phyloP scores from a whole-genome alignment of 345 rosid species.

The Brassica juncea region DNA sequence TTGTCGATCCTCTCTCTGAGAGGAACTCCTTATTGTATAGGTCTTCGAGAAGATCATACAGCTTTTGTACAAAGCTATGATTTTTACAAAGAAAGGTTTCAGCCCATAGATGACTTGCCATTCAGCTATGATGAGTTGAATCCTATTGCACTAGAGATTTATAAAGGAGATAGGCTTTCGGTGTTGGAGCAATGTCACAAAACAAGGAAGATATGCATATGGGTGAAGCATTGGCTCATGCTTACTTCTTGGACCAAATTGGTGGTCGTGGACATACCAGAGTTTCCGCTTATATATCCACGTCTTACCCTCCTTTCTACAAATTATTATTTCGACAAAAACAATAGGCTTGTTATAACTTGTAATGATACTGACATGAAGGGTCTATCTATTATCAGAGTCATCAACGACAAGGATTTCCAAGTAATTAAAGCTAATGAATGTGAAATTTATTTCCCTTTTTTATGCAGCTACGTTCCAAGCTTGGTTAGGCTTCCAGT shows the following conservation, averaged over 20 bases:
- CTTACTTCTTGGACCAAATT: not conserved
- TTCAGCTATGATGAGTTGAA: not conserved
- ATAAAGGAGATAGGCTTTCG: conserved; percentile 2
- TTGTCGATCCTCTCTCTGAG: not conserved
- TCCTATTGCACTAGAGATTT: not conserved
- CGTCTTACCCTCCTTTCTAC: not conserved
- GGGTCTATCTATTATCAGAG: not conserved
- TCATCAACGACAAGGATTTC: not conserved
- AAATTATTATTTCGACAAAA: no score
- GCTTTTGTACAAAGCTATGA: not conserved
- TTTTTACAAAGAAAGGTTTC: not conserved
- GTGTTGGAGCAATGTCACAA: not conserved
- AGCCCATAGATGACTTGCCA: not conserved
- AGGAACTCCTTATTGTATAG: not conserved
- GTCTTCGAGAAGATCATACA: not conserved
- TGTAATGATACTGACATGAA: not conserved
- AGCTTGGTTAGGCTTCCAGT: not conserved
- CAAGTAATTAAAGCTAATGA: not conserved
- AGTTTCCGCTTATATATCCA: not conserved
- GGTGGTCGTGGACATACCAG: not conserved
- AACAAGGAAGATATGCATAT: conserved; percentile 12
- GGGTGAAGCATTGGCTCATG: not conserved
- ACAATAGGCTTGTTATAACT: no score
- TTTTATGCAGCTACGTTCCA: not conserved
- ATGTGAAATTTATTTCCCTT: not conserved